These are phyloP conservation scores for Cymbopogon flexuosus DNA, from an alignment of 202 grass and related monocot species.

Conservation along the genomic window DNA sequence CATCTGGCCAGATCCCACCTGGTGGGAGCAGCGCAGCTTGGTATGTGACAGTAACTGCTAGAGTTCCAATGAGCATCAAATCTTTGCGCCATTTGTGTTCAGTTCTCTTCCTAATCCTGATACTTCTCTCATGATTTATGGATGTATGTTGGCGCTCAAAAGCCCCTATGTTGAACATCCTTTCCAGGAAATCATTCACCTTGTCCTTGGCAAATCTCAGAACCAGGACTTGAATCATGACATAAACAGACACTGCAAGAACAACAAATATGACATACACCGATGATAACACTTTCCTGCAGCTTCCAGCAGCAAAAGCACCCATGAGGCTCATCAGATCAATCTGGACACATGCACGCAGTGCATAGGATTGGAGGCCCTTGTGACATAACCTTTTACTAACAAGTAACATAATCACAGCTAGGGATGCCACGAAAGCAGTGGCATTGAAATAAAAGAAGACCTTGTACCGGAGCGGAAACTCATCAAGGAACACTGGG, in stretches of 20 bases:
- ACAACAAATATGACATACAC: conserved; percentile 42
- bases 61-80: conserved; percentile 45
- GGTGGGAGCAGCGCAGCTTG: not conserved
- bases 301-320: conserved; percentile 51
- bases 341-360: conserved; percentile 21
- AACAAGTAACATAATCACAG: conserved; percentile 57
- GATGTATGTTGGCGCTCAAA: not conserved
- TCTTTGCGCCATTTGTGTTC: conserved; percentile 48
- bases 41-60: not conserved
- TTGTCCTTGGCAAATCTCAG: conserved; percentile 28
- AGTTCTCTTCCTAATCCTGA: not conserved
- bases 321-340: conserved; percentile 44
- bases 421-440: conserved; percentile 46
- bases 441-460: conserved; percentile 58
- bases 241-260: not conserved
- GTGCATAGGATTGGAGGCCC: not conserved
- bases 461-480: conserved; percentile 16
- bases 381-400: conserved; percentile 33
- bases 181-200: not conserved
- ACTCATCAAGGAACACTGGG: conserved; percentile 39
- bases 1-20: not conserved
- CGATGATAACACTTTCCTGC: conserved; percentile 18
- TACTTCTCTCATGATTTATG: not conserved
- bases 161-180: not conserved
- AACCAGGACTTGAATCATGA: conserved; percentile 1